phyloP scores from a whole-genome alignment of 2,329 filamentous ascomycete genomes.

The Alternaria metachromatica region DNA sequence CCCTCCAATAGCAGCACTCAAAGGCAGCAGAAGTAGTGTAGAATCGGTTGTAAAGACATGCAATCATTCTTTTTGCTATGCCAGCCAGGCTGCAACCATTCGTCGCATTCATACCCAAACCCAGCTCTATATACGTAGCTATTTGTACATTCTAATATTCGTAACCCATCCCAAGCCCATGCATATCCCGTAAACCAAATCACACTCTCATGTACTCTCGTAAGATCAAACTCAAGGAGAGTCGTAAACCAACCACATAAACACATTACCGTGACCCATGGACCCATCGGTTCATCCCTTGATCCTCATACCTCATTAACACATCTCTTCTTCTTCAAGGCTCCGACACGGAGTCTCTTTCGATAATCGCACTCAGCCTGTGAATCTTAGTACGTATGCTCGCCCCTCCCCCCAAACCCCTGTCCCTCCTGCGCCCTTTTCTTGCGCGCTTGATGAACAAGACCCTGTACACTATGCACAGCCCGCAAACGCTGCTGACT shows the following conservation, averaged over 20 bases:
- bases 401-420: constrained; percentile 11
- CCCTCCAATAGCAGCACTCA: background rate
- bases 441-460: background rate
- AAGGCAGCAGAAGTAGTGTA: background rate
- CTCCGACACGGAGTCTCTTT: background rate
- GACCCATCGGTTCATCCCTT: background rate
- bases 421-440: background rate
- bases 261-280: background rate
- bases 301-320: background rate
- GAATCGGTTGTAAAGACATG: background rate
- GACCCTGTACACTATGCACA: background rate
- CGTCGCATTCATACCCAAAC: background rate
- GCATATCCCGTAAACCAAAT: background rate
- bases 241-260: background rate
- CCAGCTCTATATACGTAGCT: background rate
- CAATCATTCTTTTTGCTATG: background rate
- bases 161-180: background rate
- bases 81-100: background rate
- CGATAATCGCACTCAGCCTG: background rate
- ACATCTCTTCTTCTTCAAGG: background rate
- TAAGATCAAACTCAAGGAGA: background rate
- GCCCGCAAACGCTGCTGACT: background rate
- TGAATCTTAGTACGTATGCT: background rate
- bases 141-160: background rate
- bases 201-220: background rate